Percentiles rank a stretch among this genome's conserved stretches.
phyloP scores from a whole-genome alignment of 805 yeast species.

The Candida mattraensis region DNA sequence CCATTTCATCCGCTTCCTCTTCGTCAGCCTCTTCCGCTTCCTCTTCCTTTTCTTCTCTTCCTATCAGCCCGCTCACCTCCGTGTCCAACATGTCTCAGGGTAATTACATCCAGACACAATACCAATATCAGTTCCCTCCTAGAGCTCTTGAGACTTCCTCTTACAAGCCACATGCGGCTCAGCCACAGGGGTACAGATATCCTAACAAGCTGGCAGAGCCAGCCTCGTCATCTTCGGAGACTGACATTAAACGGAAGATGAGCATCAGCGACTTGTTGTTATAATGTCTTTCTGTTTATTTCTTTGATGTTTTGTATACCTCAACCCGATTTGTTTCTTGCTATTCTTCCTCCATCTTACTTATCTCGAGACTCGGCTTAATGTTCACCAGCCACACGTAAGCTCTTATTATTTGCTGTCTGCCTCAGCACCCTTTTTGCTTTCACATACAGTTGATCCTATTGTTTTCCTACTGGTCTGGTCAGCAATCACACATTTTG shows the following conservation, averaged over 20 bases:
- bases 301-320: constrained; percentile 1
- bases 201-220: background rate
- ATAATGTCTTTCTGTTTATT: too few species aligned
- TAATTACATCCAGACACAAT: constrained; percentile 4
- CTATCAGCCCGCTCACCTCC: constrained; percentile 12
- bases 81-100: constrained; percentile 9
- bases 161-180: constrained; percentile 4
- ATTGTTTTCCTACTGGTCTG: too few species aligned
- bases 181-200: too few species aligned
- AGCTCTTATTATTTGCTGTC: too few species aligned
- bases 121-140: constrained; percentile 12
- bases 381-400: too few species aligned
- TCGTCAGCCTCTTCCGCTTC: constrained; percentile 12
- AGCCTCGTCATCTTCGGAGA: constrained; percentile 7
- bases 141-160: constrained; percentile 8
- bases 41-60: constrained; percentile 8
- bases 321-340: too few species aligned
- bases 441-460: too few species aligned
- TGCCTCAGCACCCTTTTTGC: too few species aligned
- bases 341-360: too few species aligned
- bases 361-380: too few species aligned
- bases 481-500: too few species aligned
- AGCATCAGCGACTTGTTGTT: constrained; percentile 24
- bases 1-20: constrained; percentile 7
- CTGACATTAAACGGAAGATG: constrained; percentile 24